Evolutionary conservation across 768 basidiomycete genomes (phyloP).

Genomic region (Suillus occidentalis): DNA sequence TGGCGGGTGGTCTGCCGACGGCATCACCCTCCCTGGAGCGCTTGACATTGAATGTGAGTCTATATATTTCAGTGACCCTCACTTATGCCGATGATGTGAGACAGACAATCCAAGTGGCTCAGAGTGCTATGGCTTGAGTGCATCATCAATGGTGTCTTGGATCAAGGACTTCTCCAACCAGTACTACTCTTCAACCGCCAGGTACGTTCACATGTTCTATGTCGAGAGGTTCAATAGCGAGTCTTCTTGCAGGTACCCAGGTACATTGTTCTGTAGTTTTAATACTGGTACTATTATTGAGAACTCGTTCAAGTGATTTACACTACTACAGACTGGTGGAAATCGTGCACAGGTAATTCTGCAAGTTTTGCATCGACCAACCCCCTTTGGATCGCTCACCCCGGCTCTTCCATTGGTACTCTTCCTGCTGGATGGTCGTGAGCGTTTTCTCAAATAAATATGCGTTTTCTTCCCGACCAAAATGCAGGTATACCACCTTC

Average conservation of each 20-base stretch:
- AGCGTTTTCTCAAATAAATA: conserved; percentile 1
- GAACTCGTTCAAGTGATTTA: conserved; percentile 30
- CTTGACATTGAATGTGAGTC: conserved; percentile 39
- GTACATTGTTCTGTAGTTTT: conserved; percentile 5
- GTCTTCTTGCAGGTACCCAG: conserved; percentile 1
- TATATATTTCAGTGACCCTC: not conserved
- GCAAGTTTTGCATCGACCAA: conserved; percentile 33
- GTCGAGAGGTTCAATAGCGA: not conserved
- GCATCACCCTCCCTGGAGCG: conserved; percentile 38
- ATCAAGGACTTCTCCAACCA: conserved; percentile 56
- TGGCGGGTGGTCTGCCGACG: conserved; percentile 37
- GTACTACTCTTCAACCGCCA: conserved; percentile 45
- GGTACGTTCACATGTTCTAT: conserved; percentile 28
- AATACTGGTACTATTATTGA: not conserved
- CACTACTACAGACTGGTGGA: conserved; percentile 40
- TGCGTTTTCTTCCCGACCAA: not conserved
- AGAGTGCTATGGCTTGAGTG: conserved; percentile 51
- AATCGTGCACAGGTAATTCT: conserved; percentile 37
- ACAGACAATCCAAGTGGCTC: conserved; percentile 50
- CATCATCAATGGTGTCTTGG: conserved; percentile 55
- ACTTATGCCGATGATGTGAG: not conserved
- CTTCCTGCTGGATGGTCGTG: conserved; percentile 38
- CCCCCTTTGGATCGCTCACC: conserved; percentile 39
- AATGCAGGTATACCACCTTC: not conserved
- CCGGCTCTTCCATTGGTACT: conserved; percentile 30